phyloP scores from a whole-genome alignment of 2,329 filamentous ascomycete species.

The Neonectria coccinea region DNA sequence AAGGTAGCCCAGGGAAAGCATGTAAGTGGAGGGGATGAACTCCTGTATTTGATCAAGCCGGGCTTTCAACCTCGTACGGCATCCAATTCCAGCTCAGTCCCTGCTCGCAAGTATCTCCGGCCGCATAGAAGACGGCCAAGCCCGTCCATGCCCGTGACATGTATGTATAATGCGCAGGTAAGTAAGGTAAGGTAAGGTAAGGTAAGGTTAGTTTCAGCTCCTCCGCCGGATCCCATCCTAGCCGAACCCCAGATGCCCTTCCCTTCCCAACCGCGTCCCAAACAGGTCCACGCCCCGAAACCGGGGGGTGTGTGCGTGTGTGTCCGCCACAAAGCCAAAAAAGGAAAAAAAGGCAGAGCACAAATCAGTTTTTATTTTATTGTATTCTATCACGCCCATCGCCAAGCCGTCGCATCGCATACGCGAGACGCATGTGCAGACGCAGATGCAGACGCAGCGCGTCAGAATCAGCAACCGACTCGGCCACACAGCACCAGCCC shows the following conservation, averaged over 20 bases:
- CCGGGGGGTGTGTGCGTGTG: background rate
- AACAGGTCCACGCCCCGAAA: background rate
- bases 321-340: background rate
- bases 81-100: no score
- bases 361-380: no score
- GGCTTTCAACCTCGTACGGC: no score
- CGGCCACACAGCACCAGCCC: background rate
- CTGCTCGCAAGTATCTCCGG: no score
- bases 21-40: background rate
- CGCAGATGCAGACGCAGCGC: conserved; percentile 11
- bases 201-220: background rate
- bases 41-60: background rate
- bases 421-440: conserved; percentile 13
- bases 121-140: background rate
- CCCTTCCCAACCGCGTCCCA: background rate
- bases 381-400: conserved; percentile 18
- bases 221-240: background rate
- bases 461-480: conserved; percentile 2
- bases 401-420: conserved; percentile 35
- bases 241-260: background rate
- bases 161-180: no score
- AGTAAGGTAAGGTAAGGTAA: no score
- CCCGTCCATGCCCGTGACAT: background rate
- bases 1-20: no score
- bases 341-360: background rate